phyloP scores from a whole-genome alignment of 2,329 filamentous ascomycete species.

The Colletotrichum destructivum region DNA sequence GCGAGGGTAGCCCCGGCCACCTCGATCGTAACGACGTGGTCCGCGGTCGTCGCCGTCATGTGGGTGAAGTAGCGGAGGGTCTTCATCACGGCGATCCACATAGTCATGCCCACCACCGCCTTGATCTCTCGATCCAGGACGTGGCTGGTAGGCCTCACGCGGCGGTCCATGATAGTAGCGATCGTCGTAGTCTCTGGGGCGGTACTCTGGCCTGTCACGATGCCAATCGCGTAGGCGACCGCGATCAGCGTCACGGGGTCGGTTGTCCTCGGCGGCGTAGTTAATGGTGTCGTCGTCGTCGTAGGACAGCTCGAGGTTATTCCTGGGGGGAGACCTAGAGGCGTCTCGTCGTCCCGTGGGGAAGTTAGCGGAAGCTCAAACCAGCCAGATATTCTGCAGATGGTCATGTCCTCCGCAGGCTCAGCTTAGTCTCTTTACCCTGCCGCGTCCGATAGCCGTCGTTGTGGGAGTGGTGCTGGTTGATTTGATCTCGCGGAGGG shows the following conservation, averaged over 20 bases:
- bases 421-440: conserved; percentile 58
- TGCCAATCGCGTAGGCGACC: conserved; percentile 43
- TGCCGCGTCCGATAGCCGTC: conserved; percentile 64
- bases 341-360: conserved; percentile 60
- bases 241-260: conserved; percentile 48
- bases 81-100: conserved; percentile 48
- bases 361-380: conserved; percentile 61
- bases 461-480: conserved; percentile 48
- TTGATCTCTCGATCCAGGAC: conserved; percentile 46
- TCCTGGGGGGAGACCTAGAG: conserved; percentile 61
- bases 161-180: conserved; percentile 45
- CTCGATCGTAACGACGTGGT: conserved; percentile 44
- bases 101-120: conserved; percentile 49
- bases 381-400: conserved; percentile 44
- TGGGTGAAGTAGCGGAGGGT: conserved; percentile 53
- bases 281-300: conserved; percentile 54
- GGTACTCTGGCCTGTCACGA: conserved; percentile 27
- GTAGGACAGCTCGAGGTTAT: conserved; percentile 50
- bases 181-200: conserved; percentile 39
- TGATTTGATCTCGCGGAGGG: conserved; percentile 38
- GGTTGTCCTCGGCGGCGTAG: conserved; percentile 45
- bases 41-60: conserved; percentile 53
- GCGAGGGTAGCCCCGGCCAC: conserved; percentile 38
- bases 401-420: conserved; percentile 43
- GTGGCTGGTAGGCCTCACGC: conserved; percentile 44